Base-by-base conservation (phyloP, 2,329 filamentous ascomycete species). In the Neophaeococcomyces aloes region DNA sequence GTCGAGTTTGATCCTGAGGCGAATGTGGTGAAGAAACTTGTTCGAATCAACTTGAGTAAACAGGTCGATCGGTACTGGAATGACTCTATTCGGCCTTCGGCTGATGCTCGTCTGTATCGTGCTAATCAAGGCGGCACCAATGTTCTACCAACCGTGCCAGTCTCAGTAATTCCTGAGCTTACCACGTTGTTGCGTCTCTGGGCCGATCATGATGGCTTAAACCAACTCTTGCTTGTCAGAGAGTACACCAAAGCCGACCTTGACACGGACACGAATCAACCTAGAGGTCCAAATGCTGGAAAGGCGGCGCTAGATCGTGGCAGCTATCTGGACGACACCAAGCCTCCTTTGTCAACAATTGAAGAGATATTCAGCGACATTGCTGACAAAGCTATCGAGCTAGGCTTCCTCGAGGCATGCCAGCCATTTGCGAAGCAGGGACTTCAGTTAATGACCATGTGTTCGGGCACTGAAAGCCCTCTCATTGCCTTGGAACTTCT, bases 391-490 rank as follows among this genome's bases (percentile, higher is more conserved):
- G 50, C 45, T 17, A 30, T 38, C 11, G 23, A 37, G 8, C 42
- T 49, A 1, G 67, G 61, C 23, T 27, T 27, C 23, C 23, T 27
- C 23, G 52, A 72, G 7, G 39, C 39, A 59, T 65, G 1, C 32
- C 69, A 1, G 21, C 56, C 2, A 51, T 60, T 38, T 50, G 69
- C 1, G 54, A 59, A 7, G 56, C 56, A 2, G 56, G 64, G 5
- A 56, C 52, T 82, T 19, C 62, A 70, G 7, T 65, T 87, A 19
- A 82, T 72, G 0, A 89, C 84, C 0, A 76, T 87, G 66, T 88
- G 83, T 57, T 87, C 83, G 1, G 84, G 84, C 0, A 88, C 84
- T 0, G 84, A 89, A 52, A 77, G 78, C 3, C 84, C 84, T 0
- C 62, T 89, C 2, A 66, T 87, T 1, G 79, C 79, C 0, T 57